These are phyloP conservation scores for Aspergillus arachidicola DNA, from an alignment of 2,329 filamentous ascomycete species.

Conservation along the genomic window DNA sequence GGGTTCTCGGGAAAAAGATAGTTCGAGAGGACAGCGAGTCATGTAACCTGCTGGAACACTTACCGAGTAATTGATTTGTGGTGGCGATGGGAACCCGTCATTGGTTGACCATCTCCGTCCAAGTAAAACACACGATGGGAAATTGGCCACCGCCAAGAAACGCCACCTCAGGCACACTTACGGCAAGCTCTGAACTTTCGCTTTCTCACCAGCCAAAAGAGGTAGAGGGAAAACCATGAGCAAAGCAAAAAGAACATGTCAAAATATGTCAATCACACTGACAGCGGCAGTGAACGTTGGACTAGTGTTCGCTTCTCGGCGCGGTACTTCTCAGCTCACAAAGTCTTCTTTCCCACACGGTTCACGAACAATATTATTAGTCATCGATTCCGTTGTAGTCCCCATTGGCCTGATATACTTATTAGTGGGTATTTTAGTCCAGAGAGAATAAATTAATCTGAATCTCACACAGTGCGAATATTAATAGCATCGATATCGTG, in stretches of 20 bases:
- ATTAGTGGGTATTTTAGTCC: not conserved
- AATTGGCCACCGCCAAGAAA: conserved; percentile 21
- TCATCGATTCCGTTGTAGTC: not conserved
- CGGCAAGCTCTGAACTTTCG: not conserved
- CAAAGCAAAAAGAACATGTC: not conserved
- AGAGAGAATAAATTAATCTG: not conserved
- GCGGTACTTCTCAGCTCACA: not conserved
- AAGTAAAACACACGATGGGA: conserved; percentile 6
- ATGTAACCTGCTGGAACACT: not conserved
- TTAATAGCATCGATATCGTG: not conserved
- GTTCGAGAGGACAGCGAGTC: not conserved
- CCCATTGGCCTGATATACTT: not conserved
- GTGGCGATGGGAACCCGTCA: not conserved
- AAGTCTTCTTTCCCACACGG: not conserved
- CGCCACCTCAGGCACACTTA: conserved; percentile 22
- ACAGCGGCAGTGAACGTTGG: not conserved
- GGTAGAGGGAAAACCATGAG: not conserved
- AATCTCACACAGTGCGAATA: not conserved
- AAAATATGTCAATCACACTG: not conserved
- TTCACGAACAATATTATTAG: not conserved
- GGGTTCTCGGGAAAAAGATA: not conserved
- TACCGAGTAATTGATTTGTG: not conserved
- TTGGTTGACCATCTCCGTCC: not conserved
- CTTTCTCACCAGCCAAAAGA: not conserved
- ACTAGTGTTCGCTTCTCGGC: not conserved